Conservation (phyloP, 768 basidiomycete genomes). For the Glaciozyma antarctica region DNA sequence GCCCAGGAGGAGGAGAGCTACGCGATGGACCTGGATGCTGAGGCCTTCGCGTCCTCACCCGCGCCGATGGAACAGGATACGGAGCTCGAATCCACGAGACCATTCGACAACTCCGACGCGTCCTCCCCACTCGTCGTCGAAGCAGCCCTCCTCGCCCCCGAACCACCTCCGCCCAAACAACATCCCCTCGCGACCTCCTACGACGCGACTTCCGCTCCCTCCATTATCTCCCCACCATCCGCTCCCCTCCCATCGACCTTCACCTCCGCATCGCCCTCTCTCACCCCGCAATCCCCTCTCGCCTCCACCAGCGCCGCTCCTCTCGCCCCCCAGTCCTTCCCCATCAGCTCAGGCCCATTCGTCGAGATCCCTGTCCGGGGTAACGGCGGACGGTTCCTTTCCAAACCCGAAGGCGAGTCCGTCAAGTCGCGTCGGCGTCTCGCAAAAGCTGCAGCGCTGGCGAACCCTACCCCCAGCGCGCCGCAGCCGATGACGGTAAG, state of each 20-base stretch:
- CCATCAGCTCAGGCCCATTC: neutral
- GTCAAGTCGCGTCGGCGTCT: conserved; percentile 9
- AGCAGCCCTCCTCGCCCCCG: no score
- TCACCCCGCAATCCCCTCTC: neutral
- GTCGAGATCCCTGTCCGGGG: conserved; percentile 3
- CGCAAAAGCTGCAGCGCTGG: conserved; percentile 5
- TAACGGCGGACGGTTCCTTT: conserved; percentile 14
- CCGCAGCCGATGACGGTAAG: neutral
- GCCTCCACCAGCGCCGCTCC: neutral
- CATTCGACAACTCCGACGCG: neutral
- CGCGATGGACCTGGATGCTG: neutral
- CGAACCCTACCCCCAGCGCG: neutral
- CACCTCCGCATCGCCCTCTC: no score
- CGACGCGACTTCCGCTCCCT: no score
- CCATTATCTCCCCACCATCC: no score
- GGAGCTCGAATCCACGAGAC: neutral
- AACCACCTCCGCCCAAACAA: no score
- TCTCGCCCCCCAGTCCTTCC: neutral
- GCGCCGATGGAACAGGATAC: neutral
- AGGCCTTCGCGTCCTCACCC: neutral
- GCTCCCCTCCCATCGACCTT: no score
- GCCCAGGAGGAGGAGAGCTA: neutral
- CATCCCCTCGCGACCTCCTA: no score
- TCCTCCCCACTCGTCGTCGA: neutral
- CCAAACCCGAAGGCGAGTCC: conserved; percentile 22